A percentile compares a stretch with the other conserved stretches of the same genome.
These are phyloP conservation scores for Lepidopterella palustris DNA, from an alignment of 495 filamentous ascomycete species.

Conservation along the genomic window DNA sequence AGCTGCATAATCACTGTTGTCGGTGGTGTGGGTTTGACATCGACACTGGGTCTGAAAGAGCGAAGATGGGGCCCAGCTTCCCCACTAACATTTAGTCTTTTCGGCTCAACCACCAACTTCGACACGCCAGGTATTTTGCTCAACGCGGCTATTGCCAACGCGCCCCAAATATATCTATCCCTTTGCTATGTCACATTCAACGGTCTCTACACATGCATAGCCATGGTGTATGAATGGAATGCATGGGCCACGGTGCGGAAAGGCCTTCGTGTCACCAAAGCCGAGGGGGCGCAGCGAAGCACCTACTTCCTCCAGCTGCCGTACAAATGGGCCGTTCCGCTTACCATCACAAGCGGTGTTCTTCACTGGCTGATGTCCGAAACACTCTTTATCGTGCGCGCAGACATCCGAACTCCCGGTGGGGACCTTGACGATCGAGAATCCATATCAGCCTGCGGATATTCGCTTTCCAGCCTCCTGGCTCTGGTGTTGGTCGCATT, in stretches of 20 bases:
- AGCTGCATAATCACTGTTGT: not conserved
- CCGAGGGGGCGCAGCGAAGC: slow-evolving; percentile 36
- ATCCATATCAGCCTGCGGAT: slow-evolving; percentile 23
- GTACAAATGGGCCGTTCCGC: slow-evolving; percentile 39
- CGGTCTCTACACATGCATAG: slow-evolving; percentile 37
- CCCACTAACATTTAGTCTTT: not conserved
- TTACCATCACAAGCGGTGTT: slow-evolving; percentile 30
- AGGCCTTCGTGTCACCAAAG: slow-evolving; percentile 44
- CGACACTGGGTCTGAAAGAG: not conserved
- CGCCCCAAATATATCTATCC: slow-evolving; percentile 42
- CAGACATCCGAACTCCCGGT: not conserved
- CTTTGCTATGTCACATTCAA: slow-evolving; percentile 43
- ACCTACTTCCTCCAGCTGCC: slow-evolving; percentile 46
- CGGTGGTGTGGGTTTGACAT: not conserved
- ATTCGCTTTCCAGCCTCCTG: slow-evolving; percentile 31
- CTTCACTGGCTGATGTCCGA: slow-evolving; percentile 44
- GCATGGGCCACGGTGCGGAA: slow-evolving; percentile 31
- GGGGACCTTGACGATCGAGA: slow-evolving; percentile 9
- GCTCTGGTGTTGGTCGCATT: slow-evolving; percentile 31
- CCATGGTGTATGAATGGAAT: slow-evolving; percentile 30
- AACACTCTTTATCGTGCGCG: slow-evolving; percentile 35
- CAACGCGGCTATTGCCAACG: slow-evolving; percentile 38
- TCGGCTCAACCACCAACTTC: not conserved
- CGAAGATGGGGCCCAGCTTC: slow-evolving; percentile 6
- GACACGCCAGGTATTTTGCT: not conserved